A percentile compares a stretch with the other conserved stretches of the same genome.
These are phyloP conservation scores for Claviceps humidiphila DNA, from an alignment of 2,329 filamentous ascomycete species.

Conservation along the genomic window DNA sequence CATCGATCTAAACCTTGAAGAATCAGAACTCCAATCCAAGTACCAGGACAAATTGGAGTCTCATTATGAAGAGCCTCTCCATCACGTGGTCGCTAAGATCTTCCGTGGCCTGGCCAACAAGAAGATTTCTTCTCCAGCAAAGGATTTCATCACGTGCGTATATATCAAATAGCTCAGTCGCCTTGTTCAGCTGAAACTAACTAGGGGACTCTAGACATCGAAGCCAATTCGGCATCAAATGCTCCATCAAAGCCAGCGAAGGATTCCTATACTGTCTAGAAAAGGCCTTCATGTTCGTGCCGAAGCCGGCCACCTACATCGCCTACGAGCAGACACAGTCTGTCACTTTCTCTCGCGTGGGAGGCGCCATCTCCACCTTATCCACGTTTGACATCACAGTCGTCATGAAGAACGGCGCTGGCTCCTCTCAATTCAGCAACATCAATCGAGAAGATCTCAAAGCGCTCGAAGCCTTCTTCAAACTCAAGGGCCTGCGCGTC, in stretches of 20 bases:
- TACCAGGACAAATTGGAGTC: constrained; percentile 83
- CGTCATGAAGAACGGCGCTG: constrained; percentile 71
- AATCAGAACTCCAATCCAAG: constrained; percentile 67
- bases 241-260: constrained; percentile 99
- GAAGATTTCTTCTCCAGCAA: constrained; percentile 85
- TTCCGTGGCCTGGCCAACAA: constrained; percentile 91
- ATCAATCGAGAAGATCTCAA: constrained; percentile 98
- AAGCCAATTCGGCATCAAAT: constrained; percentile 90
- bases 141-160: constrained; percentile 71
- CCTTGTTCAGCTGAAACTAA: not conserved
- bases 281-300: constrained; percentile 98
- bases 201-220: constrained; percentile 49
- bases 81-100: constrained; percentile 87
- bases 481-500: constrained; percentile 82
- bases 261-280: constrained; percentile 94
- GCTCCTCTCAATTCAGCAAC: constrained; percentile 94
- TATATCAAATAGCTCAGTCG: not conserved
- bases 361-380: constrained; percentile 82
- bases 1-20: constrained; percentile 90
- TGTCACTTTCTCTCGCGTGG: constrained; percentile 91
- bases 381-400: constrained; percentile 97
- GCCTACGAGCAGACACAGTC: constrained; percentile 85
- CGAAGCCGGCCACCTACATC: constrained; percentile 95
- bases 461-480: constrained; percentile 94
- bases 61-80: constrained; percentile 87